phyloP scores from a whole-genome alignment of 2,329 filamentous ascomycete species.

The Aureobasidium sp. region DNA sequence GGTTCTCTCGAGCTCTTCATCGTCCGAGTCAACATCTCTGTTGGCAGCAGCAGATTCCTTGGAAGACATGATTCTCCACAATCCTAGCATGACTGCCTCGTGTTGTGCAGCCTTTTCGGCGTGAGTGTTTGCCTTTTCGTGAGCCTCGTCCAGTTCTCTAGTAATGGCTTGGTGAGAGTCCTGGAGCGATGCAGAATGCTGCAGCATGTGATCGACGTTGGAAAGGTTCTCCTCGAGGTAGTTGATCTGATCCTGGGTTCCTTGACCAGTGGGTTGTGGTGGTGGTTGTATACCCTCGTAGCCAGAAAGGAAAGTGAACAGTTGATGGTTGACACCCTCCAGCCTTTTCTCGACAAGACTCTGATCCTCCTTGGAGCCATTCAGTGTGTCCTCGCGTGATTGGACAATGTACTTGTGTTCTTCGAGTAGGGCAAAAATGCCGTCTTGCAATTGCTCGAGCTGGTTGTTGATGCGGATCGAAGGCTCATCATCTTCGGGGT shows the following conservation, averaged over 20 bases:
- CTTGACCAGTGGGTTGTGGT: conserved; percentile 48
- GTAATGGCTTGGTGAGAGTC: conserved; percentile 17
- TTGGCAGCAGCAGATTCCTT: conserved; percentile 30
- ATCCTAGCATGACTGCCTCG: conserved; percentile 41
- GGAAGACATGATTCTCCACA: conserved; percentile 45
- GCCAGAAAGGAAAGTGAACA: conserved; percentile 40
- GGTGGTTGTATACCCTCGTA: conserved; percentile 45
- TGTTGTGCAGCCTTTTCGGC: conserved; percentile 44
- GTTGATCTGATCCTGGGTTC: conserved; percentile 56
- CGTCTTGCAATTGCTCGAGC: conserved; percentile 15
- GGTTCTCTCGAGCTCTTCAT: conserved; percentile 29
- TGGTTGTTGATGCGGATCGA: conserved; percentile 14
- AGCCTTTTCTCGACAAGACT: conserved; percentile 41
- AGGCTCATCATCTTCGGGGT: conserved; percentile 14
- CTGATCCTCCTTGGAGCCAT: conserved; percentile 16
- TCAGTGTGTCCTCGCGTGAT: conserved; percentile 16
- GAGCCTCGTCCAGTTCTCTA: conserved; percentile 17
- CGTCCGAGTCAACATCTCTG: conserved; percentile 18
- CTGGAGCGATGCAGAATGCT: conserved; percentile 22
- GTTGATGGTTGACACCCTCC: conserved; percentile 53
- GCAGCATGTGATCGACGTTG: conserved; percentile 24
- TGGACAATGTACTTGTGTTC: conserved; percentile 14
- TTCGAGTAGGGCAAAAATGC: conserved; percentile 11
- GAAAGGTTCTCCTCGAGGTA: conserved; percentile 56
- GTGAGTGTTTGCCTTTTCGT: conserved; percentile 17